Evolutionary conservation across 2,329 filamentous ascomycete species (phyloP).

Genomic region (Phaeosphaeriaceae sp.): DNA sequence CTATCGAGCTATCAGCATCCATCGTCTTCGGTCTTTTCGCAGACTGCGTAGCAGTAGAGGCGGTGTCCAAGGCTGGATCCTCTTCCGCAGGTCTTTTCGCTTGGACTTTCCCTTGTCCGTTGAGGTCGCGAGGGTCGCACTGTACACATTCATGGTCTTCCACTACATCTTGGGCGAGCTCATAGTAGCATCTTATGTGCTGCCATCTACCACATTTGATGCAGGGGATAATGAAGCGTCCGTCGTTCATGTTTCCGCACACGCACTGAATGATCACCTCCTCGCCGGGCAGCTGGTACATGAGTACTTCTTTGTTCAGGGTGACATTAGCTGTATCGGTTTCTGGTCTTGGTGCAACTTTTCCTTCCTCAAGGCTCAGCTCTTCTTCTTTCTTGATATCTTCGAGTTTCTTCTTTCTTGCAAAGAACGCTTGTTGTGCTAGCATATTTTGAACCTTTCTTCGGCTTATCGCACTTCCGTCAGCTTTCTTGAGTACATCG

Average conservation of each 20-base stretch:
- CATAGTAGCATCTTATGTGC: conserved; percentile 10
- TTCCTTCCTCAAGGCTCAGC: neutral
- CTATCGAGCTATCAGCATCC: neutral
- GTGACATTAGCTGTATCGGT: neutral
- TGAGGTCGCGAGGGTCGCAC: neutral
- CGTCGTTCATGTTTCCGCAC: conserved; percentile 4
- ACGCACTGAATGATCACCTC: conserved; percentile 4
- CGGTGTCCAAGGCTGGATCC: neutral
- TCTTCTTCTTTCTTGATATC: neutral
- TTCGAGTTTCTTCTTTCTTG: neutral
- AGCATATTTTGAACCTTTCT: neutral
- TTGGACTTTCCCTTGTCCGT: neutral
- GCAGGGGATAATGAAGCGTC: conserved; percentile 8
- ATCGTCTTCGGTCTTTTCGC: neutral
- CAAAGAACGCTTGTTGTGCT: conserved; percentile 1
- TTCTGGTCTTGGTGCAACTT: neutral
- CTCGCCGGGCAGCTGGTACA: neutral
- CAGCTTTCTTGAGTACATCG: neutral
- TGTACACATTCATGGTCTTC: conserved; percentile 5
- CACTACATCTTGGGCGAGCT: conserved; percentile 6
- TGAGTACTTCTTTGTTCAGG: neutral
- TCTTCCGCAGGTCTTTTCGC: neutral
- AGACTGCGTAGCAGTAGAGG: neutral
- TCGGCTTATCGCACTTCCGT: neutral
- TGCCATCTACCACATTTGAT: conserved; percentile 8